phyloP scores from a whole-genome alignment of 2,329 filamentous ascomycete genomes.

The Fusarium tricinctum region DNA sequence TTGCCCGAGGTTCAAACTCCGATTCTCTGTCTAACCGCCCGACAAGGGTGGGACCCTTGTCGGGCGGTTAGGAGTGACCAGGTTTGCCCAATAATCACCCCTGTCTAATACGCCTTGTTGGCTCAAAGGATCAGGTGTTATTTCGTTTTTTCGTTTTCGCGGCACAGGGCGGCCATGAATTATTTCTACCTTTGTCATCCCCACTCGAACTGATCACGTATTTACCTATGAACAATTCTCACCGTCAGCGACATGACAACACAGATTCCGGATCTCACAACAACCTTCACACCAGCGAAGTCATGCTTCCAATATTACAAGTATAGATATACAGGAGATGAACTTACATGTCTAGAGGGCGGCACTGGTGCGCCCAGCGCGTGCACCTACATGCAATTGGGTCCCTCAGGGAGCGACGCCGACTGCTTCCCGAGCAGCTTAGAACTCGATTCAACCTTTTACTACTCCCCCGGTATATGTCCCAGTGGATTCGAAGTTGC shows the following conservation, averaged over 20 bases:
- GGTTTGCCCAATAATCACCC: constrained; percentile 1
- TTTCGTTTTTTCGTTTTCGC: neutral
- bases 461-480: constrained; percentile 9
- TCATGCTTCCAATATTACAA: constrained; percentile 18
- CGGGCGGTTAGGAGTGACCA: neutral
- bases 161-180: neutral
- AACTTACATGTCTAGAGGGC: neutral
- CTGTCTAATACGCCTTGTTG: neutral
- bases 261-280: constrained; percentile 7
- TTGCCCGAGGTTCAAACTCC: neutral
- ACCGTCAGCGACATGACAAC: constrained; percentile 3
- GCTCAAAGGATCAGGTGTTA: neutral
- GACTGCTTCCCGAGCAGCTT: constrained; percentile 8
- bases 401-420: neutral
- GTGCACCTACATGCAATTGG: constrained; percentile 15
- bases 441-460: neutral
- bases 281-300: constrained; percentile 9
- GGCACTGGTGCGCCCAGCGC: constrained; percentile 5
- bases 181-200: neutral
- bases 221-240: neutral
- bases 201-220: neutral
- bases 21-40: neutral
- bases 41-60: too few species aligned
- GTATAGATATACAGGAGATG: constrained; percentile 12
- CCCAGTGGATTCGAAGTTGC: constrained; percentile 14